Conservation (phyloP, 1,139 yeast species). For the Suhomyces anneliseae region DNA sequence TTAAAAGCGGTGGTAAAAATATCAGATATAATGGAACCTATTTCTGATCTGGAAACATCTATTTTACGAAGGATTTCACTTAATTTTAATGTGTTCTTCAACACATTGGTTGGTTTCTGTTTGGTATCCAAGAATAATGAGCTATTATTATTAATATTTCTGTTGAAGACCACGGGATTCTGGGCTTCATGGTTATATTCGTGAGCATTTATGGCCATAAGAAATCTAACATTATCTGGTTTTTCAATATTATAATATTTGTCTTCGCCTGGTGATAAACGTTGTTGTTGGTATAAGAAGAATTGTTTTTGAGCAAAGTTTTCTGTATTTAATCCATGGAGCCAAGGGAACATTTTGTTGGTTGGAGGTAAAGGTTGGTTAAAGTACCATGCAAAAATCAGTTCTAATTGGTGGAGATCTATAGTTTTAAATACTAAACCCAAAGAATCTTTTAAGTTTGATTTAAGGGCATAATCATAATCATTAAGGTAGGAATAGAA, state of each 20-base stretch:
- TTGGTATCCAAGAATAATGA: constrained; percentile 5
- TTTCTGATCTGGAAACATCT: constrained; percentile 39
- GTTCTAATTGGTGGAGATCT: constrained; percentile 28
- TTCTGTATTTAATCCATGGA: constrained; percentile 66
- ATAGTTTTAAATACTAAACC: constrained; percentile 23
- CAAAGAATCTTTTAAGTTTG: not conserved
- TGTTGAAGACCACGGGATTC: constrained; percentile 7
- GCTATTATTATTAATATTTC: not conserved
- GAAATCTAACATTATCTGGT: constrained; percentile 33
- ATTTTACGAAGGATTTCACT: constrained; percentile 57
- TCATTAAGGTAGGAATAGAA: constrained; percentile 17
- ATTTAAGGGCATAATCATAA: constrained; percentile 1
- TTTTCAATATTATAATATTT: constrained; percentile 11
- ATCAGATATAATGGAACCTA: constrained; percentile 22
- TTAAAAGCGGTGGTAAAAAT: constrained; percentile 22
- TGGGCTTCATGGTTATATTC: constrained; percentile 15
- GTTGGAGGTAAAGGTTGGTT: constrained; percentile 64
- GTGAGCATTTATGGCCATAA: constrained; percentile 54
- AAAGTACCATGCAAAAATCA: constrained; percentile 49
- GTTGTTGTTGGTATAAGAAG: constrained; percentile 33
- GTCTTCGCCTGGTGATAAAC: constrained; percentile 7
- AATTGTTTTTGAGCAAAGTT: constrained; percentile 52
- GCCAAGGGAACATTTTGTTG: constrained; percentile 80
- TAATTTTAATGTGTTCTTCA: constrained; percentile 64
- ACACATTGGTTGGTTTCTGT: constrained; percentile 15